Conservation (phyloP, 805 yeast species). For the Starmerella cellae region DNA sequence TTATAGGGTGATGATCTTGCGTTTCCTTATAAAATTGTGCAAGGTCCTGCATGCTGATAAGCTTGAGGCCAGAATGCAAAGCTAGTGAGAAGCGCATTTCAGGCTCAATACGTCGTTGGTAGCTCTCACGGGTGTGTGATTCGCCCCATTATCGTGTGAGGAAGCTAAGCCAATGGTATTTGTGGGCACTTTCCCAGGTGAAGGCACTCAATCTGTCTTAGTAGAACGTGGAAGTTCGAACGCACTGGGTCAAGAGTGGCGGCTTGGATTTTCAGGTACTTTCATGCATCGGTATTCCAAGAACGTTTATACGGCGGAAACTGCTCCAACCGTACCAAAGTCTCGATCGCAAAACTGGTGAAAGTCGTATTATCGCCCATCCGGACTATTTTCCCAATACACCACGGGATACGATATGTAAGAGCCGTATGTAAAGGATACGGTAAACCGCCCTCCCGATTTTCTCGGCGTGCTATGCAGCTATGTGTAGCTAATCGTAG, state of each 20-base stretch:
- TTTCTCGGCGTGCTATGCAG: slow-evolving; percentile 78
- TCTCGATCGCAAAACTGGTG: slow-evolving; percentile 47
- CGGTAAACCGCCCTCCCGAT: slow-evolving; percentile 83
- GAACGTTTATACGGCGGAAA: slow-evolving; percentile 87
- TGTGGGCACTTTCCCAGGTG: slow-evolving; percentile 95
- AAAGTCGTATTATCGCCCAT: slow-evolving; percentile 56
- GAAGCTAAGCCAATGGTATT: slow-evolving; percentile 97
- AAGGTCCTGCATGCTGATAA: no score
- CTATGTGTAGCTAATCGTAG: slow-evolving; percentile 80
- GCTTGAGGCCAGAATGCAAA: no score
- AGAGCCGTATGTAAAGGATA: slow-evolving; percentile 84
- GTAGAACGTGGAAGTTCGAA: slow-evolving; percentile 81
- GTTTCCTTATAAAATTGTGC: no score
- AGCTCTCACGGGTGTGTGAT: no score
- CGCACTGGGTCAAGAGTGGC: slow-evolving; percentile 96
- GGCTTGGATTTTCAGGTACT: slow-evolving; percentile 89
- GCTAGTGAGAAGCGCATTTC: no score
- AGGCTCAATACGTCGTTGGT: no score
- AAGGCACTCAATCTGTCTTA: slow-evolving; percentile 82
- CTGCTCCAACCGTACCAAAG: slow-evolving; percentile 87
- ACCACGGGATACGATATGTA: slow-evolving; percentile 31
- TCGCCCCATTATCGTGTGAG: no score
- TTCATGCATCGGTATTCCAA: slow-evolving; percentile 89
- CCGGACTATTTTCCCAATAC: slow-evolving; percentile 69
- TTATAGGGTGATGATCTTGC: no score